A percentile compares a stretch with the other conserved stretches of the same genome.
Conservation (phyloP, 495 filamentous ascomycete genomes). For the Cladorrhinum samala region DNA sequence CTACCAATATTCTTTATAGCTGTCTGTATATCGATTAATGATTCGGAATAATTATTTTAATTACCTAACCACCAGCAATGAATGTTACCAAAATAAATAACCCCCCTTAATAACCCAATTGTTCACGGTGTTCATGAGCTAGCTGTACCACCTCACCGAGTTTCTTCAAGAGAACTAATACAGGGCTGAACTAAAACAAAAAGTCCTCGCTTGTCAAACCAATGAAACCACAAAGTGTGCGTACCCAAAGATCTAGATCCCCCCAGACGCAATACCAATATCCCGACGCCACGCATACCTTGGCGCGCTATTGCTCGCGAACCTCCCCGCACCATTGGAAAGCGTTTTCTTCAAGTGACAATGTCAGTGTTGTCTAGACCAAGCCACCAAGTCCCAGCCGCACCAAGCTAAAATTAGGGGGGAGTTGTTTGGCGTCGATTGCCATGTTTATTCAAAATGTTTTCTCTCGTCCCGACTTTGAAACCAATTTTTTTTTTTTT, state of each 20-base stretch:
- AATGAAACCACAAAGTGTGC: neutral
- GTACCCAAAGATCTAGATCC: neutral
- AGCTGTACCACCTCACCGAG: no score
- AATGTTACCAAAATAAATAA: neutral
- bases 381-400: neutral
- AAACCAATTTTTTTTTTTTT: neutral
- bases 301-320: neutral
- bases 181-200: no score
- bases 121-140: no score
- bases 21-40: no score
- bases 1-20: no score
- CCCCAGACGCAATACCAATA: neutral
- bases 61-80: neutral
- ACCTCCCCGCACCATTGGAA: neutral
- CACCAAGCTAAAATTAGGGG: neutral
- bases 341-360: neutral
- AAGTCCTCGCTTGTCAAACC: neutral
- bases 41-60: no score
- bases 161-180: no score
- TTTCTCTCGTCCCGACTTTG: neutral
- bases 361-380: neutral
- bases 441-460: constrained; percentile 2
- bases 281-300: neutral
- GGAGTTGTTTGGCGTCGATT: neutral
- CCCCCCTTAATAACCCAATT: no score